Percentiles rank a stretch among this genome's conserved stretches.
These are phyloP conservation scores for Talaromyces piceae DNA, from an alignment of 2,329 filamentous ascomycete genomes.

Conservation along the genomic window DNA sequence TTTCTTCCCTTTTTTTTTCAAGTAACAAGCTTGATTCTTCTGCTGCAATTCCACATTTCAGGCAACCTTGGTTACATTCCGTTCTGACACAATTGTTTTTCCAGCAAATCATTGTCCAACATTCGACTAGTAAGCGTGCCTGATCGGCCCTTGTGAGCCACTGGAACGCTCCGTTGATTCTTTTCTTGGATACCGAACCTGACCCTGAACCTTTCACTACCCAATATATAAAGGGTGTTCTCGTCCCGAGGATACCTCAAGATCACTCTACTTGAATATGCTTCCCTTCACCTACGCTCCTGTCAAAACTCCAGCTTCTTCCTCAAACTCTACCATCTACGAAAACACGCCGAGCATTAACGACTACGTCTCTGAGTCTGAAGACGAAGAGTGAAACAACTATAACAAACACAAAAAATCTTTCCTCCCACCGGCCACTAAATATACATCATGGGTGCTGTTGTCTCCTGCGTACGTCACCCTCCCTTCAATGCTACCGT, in stretches of 20 bases:
- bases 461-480: constrained; percentile 75
- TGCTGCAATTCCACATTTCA: not conserved
- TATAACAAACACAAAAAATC: not conserved
- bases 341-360: constrained; percentile 6
- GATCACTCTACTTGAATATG: not conserved
- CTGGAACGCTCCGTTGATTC: not conserved
- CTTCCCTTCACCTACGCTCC: not conserved
- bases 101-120: not conserved
- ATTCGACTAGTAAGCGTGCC: not conserved
- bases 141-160: not conserved
- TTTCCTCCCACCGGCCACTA: not conserved
- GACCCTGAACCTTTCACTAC: not conserved
- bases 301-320: not conserved
- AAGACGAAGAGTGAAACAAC: constrained; percentile 6
- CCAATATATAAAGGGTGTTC: not conserved
- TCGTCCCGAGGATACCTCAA: not conserved
- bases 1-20: not conserved
- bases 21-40: not conserved
- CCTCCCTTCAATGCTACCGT: not conserved
- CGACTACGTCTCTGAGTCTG: constrained; percentile 8
- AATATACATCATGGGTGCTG: constrained; percentile 62
- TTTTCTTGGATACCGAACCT: too few relatives aligned
- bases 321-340: not conserved
- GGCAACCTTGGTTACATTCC: too few relatives aligned
- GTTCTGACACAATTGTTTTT: not conserved